These are phyloP conservation scores for Tulasnella sp. DNA, from an alignment of 768 basidiomycete species.

Conservation along the genomic window DNA sequence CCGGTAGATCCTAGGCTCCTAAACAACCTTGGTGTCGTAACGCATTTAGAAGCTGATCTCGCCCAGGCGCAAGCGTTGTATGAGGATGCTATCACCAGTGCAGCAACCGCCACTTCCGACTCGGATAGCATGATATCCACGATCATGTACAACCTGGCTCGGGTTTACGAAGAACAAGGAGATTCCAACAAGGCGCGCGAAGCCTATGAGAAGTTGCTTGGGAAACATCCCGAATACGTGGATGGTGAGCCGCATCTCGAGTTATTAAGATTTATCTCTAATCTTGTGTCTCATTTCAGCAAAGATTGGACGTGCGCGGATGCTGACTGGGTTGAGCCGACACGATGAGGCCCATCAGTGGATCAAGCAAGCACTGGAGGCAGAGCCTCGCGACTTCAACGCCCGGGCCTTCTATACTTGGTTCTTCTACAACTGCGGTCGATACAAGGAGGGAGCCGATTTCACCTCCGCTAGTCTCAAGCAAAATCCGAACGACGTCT, in stretches of 20 bases:
- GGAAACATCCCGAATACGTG: conserved; percentile 92
- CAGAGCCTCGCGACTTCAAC: conserved; percentile 74
- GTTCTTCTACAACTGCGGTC: conserved; percentile 70
- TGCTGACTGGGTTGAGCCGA: conserved; percentile 64
- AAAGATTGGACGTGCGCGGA: conserved; percentile 85
- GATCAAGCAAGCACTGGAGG: conserved; percentile 80
- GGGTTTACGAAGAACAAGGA: conserved; percentile 83
- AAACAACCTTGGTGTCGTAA: conserved; percentile 75
- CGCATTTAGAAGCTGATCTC: conserved; percentile 62
- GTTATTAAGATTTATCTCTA: neutral
- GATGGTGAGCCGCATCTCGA: conserved; percentile 59
- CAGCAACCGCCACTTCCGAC: conserved; percentile 42
- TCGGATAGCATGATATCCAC: conserved; percentile 74
- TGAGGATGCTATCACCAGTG: conserved; percentile 63
- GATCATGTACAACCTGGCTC: conserved; percentile 84
- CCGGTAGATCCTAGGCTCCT: conserved; percentile 59
- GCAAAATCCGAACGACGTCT: conserved; percentile 83
- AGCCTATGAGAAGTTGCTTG: conserved; percentile 80
- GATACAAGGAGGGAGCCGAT: conserved; percentile 69
- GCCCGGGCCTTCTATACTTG: conserved; percentile 84
- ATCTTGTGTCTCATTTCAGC: conserved; percentile 47
- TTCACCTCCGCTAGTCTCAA: conserved; percentile 88
- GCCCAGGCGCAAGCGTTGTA: conserved; percentile 60
- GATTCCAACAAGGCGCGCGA: conserved; percentile 69
- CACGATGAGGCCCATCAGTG: conserved; percentile 81